Evolutionary conservation across 768 basidiomycete genomes (phyloP).

Genomic region (Lactifluus piperatus): DNA sequence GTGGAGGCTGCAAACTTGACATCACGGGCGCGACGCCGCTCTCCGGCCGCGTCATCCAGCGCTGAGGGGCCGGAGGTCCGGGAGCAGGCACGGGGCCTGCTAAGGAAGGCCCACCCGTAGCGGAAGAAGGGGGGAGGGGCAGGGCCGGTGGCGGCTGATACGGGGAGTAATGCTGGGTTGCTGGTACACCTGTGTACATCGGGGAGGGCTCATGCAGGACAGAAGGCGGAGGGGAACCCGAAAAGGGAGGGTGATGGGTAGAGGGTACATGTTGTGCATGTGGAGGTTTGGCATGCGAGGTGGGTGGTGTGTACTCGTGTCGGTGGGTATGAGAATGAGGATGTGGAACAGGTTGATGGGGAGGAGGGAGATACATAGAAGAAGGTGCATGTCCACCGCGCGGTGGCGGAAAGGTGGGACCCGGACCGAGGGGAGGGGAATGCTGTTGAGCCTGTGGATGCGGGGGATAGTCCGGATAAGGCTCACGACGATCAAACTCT

Average conservation of each 20-base stretch:
- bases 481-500: conserved; percentile 18
- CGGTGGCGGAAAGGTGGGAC: conserved; percentile 20
- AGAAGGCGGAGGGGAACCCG: conserved; percentile 14
- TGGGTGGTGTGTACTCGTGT: conserved; percentile 21
- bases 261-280: conserved; percentile 8
- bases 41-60: conserved; percentile 13
- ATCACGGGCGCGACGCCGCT: conserved; percentile 25
- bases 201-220: conserved; percentile 24
- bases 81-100: conserved; percentile 8
- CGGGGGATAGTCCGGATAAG: conserved; percentile 12
- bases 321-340: conserved; percentile 20
- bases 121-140: conserved; percentile 4
- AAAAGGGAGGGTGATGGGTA: conserved; percentile 15
- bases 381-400: conserved; percentile 18
- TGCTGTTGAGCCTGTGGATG: conserved; percentile 17
- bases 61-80: conserved; percentile 14
- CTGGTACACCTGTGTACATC: conserved; percentile 25
- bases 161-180: conserved; percentile 12
- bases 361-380: conserved; percentile 16
- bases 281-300: conserved; percentile 12
- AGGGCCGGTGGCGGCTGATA: conserved; percentile 25
- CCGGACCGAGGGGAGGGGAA: conserved; percentile 6
- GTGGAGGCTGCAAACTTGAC: conserved; percentile 26
- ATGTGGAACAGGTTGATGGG: conserved; percentile 18
- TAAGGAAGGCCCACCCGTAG: conserved; percentile 9